phyloP scores from a whole-genome alignment of 1,284 basidiomycete genomes.

The Lentinula novae-zelandiae region DNA sequence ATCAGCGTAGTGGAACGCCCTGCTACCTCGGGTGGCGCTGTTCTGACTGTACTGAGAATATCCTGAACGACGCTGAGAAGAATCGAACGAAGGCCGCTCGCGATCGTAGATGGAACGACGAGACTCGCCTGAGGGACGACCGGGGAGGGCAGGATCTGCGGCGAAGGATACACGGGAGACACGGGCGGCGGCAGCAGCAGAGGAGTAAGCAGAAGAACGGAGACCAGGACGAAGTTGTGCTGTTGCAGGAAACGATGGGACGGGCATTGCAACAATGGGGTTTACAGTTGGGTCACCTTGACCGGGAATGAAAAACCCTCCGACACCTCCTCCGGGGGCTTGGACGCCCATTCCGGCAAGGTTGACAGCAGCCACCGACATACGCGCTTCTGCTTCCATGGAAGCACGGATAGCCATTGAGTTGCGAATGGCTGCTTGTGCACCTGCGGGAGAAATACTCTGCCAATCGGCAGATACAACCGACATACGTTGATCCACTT shows the following conservation, averaged over 20 bases:
- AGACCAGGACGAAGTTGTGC: slow-evolving; percentile 48
- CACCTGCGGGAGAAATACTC: slow-evolving; percentile 67
- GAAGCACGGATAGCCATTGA: slow-evolving; percentile 55
- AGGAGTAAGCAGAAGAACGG: slow-evolving; percentile 30
- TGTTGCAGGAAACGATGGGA: background rate
- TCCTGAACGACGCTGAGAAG: slow-evolving; percentile 10
- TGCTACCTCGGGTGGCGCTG: slow-evolving; percentile 24
- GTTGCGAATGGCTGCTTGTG: slow-evolving; percentile 66
- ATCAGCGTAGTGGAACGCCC: slow-evolving; percentile 49
- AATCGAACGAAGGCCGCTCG: slow-evolving; percentile 14
- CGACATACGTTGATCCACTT: slow-evolving; percentile 80
- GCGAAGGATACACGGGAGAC: slow-evolving; percentile 44
- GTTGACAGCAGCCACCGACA: background rate
- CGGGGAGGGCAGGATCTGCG: slow-evolving; percentile 41
- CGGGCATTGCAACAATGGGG: slow-evolving; percentile 1
- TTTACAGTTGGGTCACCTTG: slow-evolving; percentile 15
- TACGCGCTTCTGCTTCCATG: background rate
- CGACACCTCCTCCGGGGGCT: slow-evolving; percentile 12
- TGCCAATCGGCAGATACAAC: slow-evolving; percentile 77
- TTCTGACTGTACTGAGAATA: slow-evolving; percentile 5
- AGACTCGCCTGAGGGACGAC: slow-evolving; percentile 54
- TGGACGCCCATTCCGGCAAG: slow-evolving; percentile 39
- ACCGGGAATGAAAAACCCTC: slow-evolving; percentile 24
- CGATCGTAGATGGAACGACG: slow-evolving; percentile 36
- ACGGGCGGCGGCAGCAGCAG: slow-evolving; percentile 33